Conservation (phyloP, 192 early-diverging fungal genomes). For the Cetraspora pellucida region DNA sequence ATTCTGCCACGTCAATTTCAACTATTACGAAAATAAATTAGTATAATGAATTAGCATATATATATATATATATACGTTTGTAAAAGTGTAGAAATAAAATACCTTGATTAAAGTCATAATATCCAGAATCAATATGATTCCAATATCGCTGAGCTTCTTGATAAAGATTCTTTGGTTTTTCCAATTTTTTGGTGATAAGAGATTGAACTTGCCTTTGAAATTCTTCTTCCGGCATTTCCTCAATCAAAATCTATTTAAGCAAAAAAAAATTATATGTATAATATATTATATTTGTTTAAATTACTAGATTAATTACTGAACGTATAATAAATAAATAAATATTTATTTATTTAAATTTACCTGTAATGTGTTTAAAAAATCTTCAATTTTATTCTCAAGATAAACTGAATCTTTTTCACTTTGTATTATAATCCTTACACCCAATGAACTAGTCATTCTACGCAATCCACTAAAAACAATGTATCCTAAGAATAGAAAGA, state of each 20-base stretch:
- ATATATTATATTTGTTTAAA: not conserved
- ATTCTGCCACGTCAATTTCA: conserved; percentile 6
- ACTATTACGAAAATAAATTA: not conserved
- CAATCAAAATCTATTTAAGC: conserved; percentile 35
- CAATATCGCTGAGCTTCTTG: conserved; percentile 72
- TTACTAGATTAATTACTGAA: not conserved
- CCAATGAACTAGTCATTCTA: conserved; percentile 59
- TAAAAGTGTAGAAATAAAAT: conserved; percentile 32
- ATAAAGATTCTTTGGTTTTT: conserved; percentile 75
- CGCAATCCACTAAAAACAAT: conserved; percentile 57
- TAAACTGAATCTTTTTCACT: conserved; percentile 78
- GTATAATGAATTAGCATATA: not conserved
- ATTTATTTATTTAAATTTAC: not conserved
- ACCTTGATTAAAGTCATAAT: conserved; percentile 74
- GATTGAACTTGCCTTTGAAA: conserved; percentile 70
- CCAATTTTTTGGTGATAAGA: conserved; percentile 61
- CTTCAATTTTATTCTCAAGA: conserved; percentile 72
- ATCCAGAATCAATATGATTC: conserved; percentile 65
- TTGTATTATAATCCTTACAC: conserved; percentile 78
- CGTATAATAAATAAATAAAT: not conserved
- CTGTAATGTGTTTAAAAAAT: conserved; percentile 59
- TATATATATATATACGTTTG: not conserved
- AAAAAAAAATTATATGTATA: not conserved
- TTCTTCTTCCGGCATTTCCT: conserved; percentile 64
- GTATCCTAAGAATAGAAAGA: conserved; percentile 49